phyloP scores from a whole-genome alignment of 2,329 filamentous ascomycete species.

The Cordyceps cicadae region DNA sequence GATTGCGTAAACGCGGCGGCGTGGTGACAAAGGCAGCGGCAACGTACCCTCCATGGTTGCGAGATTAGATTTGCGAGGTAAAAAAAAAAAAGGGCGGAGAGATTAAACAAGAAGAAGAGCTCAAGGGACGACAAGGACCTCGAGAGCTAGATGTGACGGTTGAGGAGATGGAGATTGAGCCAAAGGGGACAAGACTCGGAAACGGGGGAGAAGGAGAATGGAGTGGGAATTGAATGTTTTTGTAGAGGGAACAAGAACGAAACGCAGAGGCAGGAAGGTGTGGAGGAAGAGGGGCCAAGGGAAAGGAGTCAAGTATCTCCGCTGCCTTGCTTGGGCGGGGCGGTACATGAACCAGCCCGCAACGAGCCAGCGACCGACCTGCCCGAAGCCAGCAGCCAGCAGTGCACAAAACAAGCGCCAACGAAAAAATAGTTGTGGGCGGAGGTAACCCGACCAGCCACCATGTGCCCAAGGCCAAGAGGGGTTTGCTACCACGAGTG shows the following conservation, averaged over 20 bases:
- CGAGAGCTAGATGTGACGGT: slow-evolving; percentile 13
- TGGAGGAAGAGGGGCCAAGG: slow-evolving; percentile 11
- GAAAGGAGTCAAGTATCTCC: slow-evolving; percentile 13
- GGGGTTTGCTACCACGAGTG: neutral
- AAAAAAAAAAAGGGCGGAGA: slow-evolving; percentile 15
- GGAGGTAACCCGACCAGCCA: neutral
- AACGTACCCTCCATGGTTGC: slow-evolving; percentile 49
- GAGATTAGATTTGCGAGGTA: slow-evolving; percentile 31
- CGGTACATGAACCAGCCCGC: neutral
- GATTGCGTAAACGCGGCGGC: slow-evolving; percentile 19
- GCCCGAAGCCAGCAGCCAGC: neutral
- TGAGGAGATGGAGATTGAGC: slow-evolving; percentile 13
- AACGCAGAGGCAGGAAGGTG: slow-evolving; percentile 12
- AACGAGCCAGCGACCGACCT: neutral
- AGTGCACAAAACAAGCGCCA: neutral
- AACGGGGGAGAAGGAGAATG: slow-evolving; percentile 6
- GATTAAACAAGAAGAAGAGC: slow-evolving; percentile 15
- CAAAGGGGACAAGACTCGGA: slow-evolving; percentile 11
- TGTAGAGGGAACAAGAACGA: slow-evolving; percentile 9
- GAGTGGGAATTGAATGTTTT: slow-evolving; percentile 13
- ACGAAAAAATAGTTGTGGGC: slow-evolving; percentile 8
- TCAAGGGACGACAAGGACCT: slow-evolving; percentile 18
- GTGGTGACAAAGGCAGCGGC: slow-evolving; percentile 25
- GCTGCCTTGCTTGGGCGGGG: neutral
- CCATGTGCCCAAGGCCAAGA: neutral